Conservation (phyloP, 2,329 filamentous ascomycete species). For the Arachnopeziza araneosa region DNA sequence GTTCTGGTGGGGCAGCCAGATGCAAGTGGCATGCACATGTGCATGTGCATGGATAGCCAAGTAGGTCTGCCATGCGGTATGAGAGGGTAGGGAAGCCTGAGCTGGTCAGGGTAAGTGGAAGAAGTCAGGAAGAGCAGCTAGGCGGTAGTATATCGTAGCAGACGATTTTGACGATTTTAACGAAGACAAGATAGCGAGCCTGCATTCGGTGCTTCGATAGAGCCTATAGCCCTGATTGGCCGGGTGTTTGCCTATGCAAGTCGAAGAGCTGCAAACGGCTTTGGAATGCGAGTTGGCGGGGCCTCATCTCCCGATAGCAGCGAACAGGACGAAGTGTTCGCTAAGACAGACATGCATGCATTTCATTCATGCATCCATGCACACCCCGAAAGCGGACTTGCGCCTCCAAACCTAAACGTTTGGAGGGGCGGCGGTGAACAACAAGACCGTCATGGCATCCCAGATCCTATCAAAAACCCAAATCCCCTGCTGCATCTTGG, state of each 20-base stretch:
- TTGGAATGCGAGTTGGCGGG: neutral
- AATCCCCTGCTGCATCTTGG: too few relatives aligned
- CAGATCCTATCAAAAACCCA: too few relatives aligned
- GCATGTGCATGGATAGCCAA: neutral
- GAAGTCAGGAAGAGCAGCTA: neutral
- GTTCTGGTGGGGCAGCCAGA: neutral
- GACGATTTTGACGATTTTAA: too few relatives aligned
- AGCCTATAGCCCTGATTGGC: neutral
- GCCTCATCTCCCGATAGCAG: neutral
- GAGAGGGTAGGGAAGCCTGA: neutral
- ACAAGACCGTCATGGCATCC: neutral
- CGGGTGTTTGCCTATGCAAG: neutral
- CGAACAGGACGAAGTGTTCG: neutral
- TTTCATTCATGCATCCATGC: too few relatives aligned
- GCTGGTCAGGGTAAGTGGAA: neutral
- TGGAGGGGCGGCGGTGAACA: neutral
- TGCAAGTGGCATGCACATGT: neutral
- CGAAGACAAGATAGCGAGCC: too few relatives aligned
- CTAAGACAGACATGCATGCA: too few relatives aligned
- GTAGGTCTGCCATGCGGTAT: neutral
- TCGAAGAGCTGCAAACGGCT: neutral
- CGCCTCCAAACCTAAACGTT: neutral
- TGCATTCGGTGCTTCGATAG: neutral
- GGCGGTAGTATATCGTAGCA: too few relatives aligned
- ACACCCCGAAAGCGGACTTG: neutral